Conservation (phyloP, 1,284 basidiomycete genomes). For the Sporisorium scitamineum region DNA sequence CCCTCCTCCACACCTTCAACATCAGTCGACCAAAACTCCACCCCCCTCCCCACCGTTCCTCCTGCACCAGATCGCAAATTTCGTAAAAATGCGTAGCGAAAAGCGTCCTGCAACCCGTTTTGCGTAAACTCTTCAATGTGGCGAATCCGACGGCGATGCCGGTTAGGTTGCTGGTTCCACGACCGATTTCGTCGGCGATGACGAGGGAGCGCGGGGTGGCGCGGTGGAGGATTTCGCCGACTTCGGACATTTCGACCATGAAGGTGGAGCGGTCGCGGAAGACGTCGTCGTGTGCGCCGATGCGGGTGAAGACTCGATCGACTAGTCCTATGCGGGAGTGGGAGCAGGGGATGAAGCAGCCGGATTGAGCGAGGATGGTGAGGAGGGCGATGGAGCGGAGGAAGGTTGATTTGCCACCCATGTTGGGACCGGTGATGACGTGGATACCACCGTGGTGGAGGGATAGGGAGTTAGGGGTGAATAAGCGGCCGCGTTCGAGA, state of each 20-base stretch:
- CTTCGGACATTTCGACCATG: conserved; percentile 75
- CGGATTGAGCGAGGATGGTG: conserved; percentile 88
- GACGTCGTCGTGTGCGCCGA: conserved; percentile 96
- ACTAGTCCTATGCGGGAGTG: conserved; percentile 85
- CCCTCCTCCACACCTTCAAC: conserved; percentile 75
- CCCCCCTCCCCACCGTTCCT: conserved; percentile 39
- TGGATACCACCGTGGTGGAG: conserved; percentile 71
- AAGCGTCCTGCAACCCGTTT: conserved; percentile 83
- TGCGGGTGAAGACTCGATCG: conserved; percentile 89
- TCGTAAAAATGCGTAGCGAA: conserved; percentile 99
- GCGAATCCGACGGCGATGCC: conserved; percentile 94
- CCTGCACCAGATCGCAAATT: conserved; percentile 78
- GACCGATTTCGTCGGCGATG: conserved; percentile 80
- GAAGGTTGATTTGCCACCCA: conserved; percentile 91
- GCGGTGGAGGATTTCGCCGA: conserved; percentile 75
- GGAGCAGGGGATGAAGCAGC: conserved; percentile 91
- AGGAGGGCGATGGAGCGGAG: conserved; percentile 92
- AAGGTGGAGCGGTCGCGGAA: conserved; percentile 93
- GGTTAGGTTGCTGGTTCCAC: conserved; percentile 91
- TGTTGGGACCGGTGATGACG: conserved; percentile 94
- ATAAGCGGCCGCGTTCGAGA: conserved; percentile 72
- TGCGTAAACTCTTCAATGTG: conserved; percentile 83
- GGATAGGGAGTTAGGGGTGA: conserved; percentile 78
- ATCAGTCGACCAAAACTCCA: conserved; percentile 89
- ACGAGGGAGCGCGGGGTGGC: conserved; percentile 71